phyloP scores from a whole-genome alignment of 371 early-diverging fungal species.

The Apophysomyces sp. region DNA sequence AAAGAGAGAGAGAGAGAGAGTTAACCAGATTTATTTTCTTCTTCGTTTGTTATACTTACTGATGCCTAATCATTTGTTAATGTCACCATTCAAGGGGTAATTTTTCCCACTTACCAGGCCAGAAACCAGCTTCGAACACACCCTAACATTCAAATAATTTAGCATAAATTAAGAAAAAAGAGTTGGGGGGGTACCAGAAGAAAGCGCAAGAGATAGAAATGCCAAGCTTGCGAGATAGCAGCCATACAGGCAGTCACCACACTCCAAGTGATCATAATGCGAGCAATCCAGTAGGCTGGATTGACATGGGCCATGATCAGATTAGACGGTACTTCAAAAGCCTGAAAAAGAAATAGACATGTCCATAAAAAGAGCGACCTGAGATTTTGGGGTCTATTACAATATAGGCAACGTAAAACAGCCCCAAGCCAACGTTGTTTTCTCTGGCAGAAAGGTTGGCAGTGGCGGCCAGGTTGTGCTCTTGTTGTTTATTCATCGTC shows the following conservation, averaged over 20 bases:
- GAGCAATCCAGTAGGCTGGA: slow-evolving; percentile 47
- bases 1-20: neutral
- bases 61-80: no score
- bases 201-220: slow-evolving; percentile 48
- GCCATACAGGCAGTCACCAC: slow-evolving; percentile 50
- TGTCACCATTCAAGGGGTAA: no score
- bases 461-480: slow-evolving; percentile 40
- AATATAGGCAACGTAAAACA: slow-evolving; percentile 53
- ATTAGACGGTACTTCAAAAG: slow-evolving; percentile 51
- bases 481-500: slow-evolving; percentile 47
- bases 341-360: slow-evolving; percentile 12
- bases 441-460: slow-evolving; percentile 31
- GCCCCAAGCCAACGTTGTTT: slow-evolving; percentile 47
- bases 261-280: slow-evolving; percentile 55
- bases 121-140: slow-evolving; percentile 52
- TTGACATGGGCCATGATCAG: slow-evolving; percentile 50
- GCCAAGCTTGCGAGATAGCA: slow-evolving; percentile 45
- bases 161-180: no score
- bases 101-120: slow-evolving; percentile 39
- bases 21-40: no score
- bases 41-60: slow-evolving; percentile 27
- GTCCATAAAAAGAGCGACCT: neutral
- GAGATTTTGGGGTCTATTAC: slow-evolving; percentile 9
- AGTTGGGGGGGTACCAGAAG: no score
- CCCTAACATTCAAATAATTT: no score